A percentile compares a stretch with the other conserved stretches of the same genome.
Conservation (phyloP, 257 asterid species). For the Haberlea rhodopensis region DNA sequence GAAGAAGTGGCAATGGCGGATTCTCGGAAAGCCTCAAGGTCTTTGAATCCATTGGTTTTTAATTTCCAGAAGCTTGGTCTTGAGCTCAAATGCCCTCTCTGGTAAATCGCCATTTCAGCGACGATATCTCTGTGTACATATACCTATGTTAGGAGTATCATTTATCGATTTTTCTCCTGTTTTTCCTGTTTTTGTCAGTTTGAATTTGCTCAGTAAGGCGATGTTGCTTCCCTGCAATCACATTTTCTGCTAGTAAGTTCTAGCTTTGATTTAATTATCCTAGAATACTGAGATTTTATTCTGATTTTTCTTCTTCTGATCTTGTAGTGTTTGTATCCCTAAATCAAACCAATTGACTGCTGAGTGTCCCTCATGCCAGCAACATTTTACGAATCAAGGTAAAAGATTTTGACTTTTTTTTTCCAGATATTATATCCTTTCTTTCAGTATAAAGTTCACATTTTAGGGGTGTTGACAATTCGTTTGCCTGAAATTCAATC, state of each 20-base stretch:
- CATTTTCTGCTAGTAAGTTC: conserved; percentile 77
- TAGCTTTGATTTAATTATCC: background rate
- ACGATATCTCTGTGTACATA: background rate
- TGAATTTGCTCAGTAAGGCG: conserved; percentile 67
- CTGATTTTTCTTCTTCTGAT: background rate
- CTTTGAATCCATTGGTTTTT: conserved; percentile 63
- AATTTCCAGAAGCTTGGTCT: conserved; percentile 75
- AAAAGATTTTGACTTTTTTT: background rate
- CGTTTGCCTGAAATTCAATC: background rate
- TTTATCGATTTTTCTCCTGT: background rate
- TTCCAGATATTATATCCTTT: background rate
- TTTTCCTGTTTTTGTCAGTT: conserved; percentile 36
- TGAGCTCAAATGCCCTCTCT: conserved; percentile 88
- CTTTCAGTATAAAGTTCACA: background rate
- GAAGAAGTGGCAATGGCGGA: conserved; percentile 37
- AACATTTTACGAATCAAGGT: conserved; percentile 52
- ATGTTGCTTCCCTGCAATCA: conserved; percentile 85
- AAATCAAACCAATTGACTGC: conserved; percentile 30
- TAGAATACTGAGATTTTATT: background rate
- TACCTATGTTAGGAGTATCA: background rate
- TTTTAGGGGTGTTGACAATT: background rate
- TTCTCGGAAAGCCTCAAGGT: conserved; percentile 29
- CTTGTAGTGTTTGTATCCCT: conserved; percentile 48
- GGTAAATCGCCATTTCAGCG: conserved; percentile 33
- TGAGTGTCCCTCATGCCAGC: conserved; percentile 69